phyloP scores from a whole-genome alignment of 2,329 filamentous ascomycete species.

The Exophiala lecanii-corni region DNA sequence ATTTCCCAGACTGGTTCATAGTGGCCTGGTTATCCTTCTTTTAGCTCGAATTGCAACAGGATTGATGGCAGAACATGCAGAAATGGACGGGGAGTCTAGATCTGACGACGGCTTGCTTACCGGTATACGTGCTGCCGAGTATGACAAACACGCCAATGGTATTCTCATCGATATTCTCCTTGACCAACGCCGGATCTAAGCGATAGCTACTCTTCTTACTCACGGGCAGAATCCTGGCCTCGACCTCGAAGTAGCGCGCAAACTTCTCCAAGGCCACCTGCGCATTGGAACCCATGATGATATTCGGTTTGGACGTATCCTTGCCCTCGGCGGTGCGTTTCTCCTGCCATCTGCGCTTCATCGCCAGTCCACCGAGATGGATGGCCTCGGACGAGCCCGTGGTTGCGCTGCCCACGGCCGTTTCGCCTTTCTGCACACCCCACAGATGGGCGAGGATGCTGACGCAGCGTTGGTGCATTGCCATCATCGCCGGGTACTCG shows the following conservation, averaged over 20 bases:
- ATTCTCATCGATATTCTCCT: constrained; percentile 67
- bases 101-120: too few species aligned
- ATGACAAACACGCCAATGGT: constrained; percentile 74
- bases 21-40: constrained; percentile 40
- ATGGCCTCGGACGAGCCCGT: constrained; percentile 69
- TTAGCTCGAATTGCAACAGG: too few species aligned
- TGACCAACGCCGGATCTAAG: constrained; percentile 60
- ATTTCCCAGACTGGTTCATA: constrained; percentile 69
- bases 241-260: constrained; percentile 69
- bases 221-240: constrained; percentile 61
- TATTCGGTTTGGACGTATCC: constrained; percentile 61
- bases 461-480: constrained; percentile 63
- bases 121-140: constrained; percentile 67
- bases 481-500: constrained; percentile 54
- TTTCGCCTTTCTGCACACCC: constrained; percentile 58
- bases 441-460: constrained; percentile 65
- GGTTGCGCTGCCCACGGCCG: constrained; percentile 64
- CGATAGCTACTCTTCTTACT: constrained; percentile 57
- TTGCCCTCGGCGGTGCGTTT: constrained; percentile 57
- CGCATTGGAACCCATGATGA: constrained; percentile 69
- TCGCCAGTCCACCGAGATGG: constrained; percentile 64
- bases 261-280: constrained; percentile 72
- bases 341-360: constrained; percentile 72
- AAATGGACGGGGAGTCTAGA: too few species aligned
- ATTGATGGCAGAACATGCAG: too few species aligned